phyloP scores from a whole-genome alignment of 306 rosid genomes.

The Rosa multiflora region DNA sequence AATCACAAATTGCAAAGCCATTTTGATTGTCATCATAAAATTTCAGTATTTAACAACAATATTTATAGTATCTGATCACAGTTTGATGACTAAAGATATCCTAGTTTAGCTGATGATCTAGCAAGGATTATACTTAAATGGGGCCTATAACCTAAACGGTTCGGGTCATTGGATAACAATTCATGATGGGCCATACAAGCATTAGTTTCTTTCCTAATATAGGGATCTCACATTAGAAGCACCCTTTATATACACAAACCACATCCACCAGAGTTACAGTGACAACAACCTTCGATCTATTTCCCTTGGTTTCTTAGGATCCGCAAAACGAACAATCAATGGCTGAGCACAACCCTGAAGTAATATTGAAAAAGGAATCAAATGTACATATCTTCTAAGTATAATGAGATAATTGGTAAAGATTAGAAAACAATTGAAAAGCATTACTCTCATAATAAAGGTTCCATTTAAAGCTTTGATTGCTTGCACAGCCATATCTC shows the following conservation, averaged over 20 bases:
- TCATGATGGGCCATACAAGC: not conserved
- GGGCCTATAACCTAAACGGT: not conserved
- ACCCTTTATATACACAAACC: not conserved
- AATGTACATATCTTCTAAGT: conserved; percentile 27
- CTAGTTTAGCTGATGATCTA: not conserved
- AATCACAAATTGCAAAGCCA: not conserved
- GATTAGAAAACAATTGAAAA: conserved; percentile 20
- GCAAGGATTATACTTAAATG: not conserved
- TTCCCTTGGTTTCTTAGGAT: conserved; percentile 69
- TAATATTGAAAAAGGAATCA: conserved; percentile 17
- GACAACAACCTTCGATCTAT: conserved; percentile 71
- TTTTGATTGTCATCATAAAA: not conserved
- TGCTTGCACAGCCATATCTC: conserved; percentile 80
- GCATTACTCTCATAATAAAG: conserved; percentile 69
- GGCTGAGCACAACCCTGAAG: conserved; percentile 82
- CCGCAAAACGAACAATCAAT: conserved; percentile 86
- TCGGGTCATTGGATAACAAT: not conserved
- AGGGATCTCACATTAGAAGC: not conserved
- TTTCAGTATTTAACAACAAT: not conserved
- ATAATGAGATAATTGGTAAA: conserved; percentile 18
- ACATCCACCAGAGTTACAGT: conserved; percentile 12
- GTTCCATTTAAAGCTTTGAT: conserved; percentile 72
- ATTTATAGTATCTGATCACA: not conserved
- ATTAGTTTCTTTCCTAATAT: not conserved
- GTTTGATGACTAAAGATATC: not conserved